Percentiles rank a stretch among this genome's conserved stretches.
Evolutionary conservation across 1,139 yeast species (phyloP).

Genomic region (Diutina ranongensis): DNA sequence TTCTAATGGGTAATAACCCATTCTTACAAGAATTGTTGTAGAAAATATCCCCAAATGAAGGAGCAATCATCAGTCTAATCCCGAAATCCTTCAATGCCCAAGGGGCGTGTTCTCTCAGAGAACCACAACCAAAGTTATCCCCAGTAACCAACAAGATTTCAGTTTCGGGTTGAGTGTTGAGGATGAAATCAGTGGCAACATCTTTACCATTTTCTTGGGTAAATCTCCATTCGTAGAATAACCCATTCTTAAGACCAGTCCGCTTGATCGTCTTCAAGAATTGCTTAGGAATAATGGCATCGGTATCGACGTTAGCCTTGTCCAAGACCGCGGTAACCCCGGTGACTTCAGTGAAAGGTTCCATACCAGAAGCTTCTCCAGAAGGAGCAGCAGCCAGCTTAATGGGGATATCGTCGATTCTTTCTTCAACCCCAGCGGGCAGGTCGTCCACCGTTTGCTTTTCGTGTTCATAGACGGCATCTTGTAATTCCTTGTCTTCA

Average conservation of each 20-base stretch:
- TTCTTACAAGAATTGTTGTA: conserved; percentile 94
- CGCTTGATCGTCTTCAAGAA: conserved; percentile 94
- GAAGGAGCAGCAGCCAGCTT: conserved; percentile 2
- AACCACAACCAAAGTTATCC: conserved; percentile 97
- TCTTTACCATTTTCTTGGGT: conserved; percentile 66
- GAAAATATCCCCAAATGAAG: conserved; percentile 96
- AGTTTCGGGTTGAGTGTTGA: conserved; percentile 73
- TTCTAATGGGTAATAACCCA: conserved; percentile 83
- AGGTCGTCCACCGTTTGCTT: conserved; percentile 39
- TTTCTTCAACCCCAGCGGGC: conserved; percentile 30
- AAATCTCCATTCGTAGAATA: conserved; percentile 84
- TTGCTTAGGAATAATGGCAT: conserved; percentile 97
- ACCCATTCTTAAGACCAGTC: conserved; percentile 81
- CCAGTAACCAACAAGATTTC: conserved; percentile 86
- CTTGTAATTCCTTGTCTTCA: conserved; percentile 49
- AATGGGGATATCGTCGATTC: conserved; percentile 45
- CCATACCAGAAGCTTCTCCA: conserved; percentile 40
- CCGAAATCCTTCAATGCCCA: conserved; percentile 99
- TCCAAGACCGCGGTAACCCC: conserved; percentile 92
- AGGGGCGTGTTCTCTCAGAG: conserved; percentile 98
- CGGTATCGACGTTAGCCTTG: conserved; percentile 93
- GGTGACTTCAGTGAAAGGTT: conserved; percentile 60
- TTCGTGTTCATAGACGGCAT: conserved; percentile 61
- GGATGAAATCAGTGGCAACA: conserved; percentile 74
- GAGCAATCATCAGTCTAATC: conserved; percentile 89